Conservation (phyloP, 2,329 filamentous ascomycete genomes). For the Trichoderma sp. region DNA sequence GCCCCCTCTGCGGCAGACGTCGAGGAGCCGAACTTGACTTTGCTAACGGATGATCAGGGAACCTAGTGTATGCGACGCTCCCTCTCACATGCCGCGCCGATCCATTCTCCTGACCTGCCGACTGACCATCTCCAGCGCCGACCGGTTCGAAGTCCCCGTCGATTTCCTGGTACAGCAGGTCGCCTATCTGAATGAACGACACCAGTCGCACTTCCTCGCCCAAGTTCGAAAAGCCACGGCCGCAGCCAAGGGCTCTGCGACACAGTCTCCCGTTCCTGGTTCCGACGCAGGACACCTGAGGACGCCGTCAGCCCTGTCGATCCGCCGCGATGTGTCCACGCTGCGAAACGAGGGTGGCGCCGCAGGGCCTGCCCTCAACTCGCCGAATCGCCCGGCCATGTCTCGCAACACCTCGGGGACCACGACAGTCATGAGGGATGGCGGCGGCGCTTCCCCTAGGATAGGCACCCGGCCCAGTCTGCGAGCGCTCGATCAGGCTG, state of each 20-base stretch:
- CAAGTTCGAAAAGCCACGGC: conserved; percentile 79
- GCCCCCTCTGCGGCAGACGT: background rate
- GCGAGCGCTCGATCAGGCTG: conserved; percentile 36
- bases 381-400: conserved; percentile 48
- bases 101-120: background rate
- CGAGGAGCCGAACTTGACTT: background rate
- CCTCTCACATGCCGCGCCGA: background rate
- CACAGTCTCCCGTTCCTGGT: conserved; percentile 59
- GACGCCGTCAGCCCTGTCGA: conserved; percentile 57
- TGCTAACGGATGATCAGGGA: conserved; percentile 59
- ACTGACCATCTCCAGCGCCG: conserved; percentile 54
- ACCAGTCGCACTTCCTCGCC: conserved; percentile 84
- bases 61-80: conserved; percentile 63
- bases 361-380: conserved; percentile 49
- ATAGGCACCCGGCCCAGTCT: conserved; percentile 33
- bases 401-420: conserved; percentile 54
- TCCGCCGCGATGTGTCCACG: conserved; percentile 60
- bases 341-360: conserved; percentile 51
- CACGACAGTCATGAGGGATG: conserved; percentile 46
- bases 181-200: conserved; percentile 88
- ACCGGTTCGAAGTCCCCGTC: conserved; percentile 79
- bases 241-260: conserved; percentile 55
- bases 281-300: conserved; percentile 48
- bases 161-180: conserved; percentile 91
- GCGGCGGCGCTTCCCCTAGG: conserved; percentile 39